Conservation (phyloP, 2,329 filamentous ascomycete species). For the Penicillium griseofulvum region DNA sequence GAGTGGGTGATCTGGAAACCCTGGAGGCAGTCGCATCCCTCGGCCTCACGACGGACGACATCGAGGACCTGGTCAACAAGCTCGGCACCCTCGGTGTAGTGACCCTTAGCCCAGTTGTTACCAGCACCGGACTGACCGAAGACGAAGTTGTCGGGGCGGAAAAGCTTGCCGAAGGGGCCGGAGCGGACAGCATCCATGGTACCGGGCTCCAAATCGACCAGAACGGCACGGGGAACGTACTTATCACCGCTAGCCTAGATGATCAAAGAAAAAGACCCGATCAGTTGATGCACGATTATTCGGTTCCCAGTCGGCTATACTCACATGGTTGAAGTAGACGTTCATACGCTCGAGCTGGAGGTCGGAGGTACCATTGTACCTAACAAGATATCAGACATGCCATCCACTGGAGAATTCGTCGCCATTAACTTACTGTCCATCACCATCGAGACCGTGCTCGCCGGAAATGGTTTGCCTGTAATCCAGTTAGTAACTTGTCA, state of each 20-base stretch:
- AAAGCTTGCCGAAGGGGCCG: conserved; percentile 96
- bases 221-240: conserved; percentile 98
- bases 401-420: conserved; percentile 4
- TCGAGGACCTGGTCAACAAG: conserved; percentile 97
- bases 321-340: conserved; percentile 96
- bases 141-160: conserved; percentile 99
- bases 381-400: conserved; percentile 42
- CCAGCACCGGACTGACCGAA: conserved; percentile 99
- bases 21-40: conserved; percentile 98
- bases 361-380: conserved; percentile 96
- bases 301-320: conserved; percentile 20
- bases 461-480: conserved; percentile 75
- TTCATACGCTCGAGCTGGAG: conserved; percentile 99
- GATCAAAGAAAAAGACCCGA: background rate
- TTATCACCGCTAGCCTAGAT: conserved; percentile 89
- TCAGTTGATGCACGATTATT: background rate
- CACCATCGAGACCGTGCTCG: conserved; percentile 95
- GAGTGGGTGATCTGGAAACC: conserved; percentile 99
- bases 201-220: conserved; percentile 98
- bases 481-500: conserved; percentile 40
- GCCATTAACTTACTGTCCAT: conserved; percentile 1
- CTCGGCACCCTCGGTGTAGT: conserved; percentile 99
- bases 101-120: conserved; percentile 99
- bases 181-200: conserved; percentile 99
- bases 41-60: conserved; percentile 96